Evolutionary conservation across 148 eudicot genomes (phyloP), one percentile per base, ranked within the genome.

Genomic region (Polygonum aviculare): DNA sequence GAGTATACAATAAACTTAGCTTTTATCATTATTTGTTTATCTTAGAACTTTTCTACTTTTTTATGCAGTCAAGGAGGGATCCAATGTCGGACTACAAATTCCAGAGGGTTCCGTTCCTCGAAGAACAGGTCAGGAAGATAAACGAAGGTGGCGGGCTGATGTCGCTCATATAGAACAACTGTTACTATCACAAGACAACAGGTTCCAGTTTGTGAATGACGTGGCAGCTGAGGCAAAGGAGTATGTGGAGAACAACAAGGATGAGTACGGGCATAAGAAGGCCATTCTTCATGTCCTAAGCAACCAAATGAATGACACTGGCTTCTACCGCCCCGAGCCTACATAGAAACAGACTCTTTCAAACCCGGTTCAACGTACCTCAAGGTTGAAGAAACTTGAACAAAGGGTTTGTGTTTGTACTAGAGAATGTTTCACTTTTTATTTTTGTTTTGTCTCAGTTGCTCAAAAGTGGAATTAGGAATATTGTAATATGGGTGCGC

Each of bases 271-370:
- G 52, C 81, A 79, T 63, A 95, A 95, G 82, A 95, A 93, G 70
- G 93, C 99, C 41, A 93, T 95, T 80, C 91, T 88, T 79, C 99
- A 95, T 78, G 99, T 90, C 26, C 77, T 95, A 2, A 95, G 90
- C 83, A 89, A 92, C 78, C 94, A 98, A 35, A 86, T 93, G 88
- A 92, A 95, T 47, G 99, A 93, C 21, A 85, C 88, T 77, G 99
- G 98, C 59, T 78, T 86, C 82, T 74, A 83, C 78, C 94, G 99
- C 12, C 75, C 90, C 0, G 99, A 79, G 99, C 90, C 19, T 95
- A 95, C 75, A 15, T 85, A 76, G 94, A 84, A 79, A 75, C 80
- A 2, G 96, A 92, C 52, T 88, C 93, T 40, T 92, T 85, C 70
- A 85, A 82, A 76, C 97, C 93, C 0, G 97, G 91, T 74, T 91